Base-by-base conservation (phyloP, 805 yeast species). In the Candida verbasci region DNA sequence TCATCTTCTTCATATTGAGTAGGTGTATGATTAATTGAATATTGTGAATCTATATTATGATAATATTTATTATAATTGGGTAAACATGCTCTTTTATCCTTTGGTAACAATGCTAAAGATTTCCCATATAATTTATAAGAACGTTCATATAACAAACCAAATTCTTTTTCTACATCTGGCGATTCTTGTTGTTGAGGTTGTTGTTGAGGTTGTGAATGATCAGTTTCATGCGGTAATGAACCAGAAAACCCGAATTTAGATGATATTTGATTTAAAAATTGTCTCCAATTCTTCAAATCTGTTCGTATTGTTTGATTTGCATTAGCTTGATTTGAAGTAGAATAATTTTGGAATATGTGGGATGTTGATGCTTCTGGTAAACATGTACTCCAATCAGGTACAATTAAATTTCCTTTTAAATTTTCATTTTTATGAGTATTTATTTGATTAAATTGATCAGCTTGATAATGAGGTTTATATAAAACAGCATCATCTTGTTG, bases 391-490 rank as follows among this genome's bases (percentile, higher is more conserved):
- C 73, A 67, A 34, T 55, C 56, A 9, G 73, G 73, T 9, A 67
- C 72, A 35, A 67, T 62, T 9, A 57, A 44, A 43, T 67, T 67
- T 34, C 63, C 70, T 25, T 42, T 44, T 26, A 67, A 45, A 48
- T 67, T 65, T 42, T 67, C 72, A 47, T 66, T 67, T 41, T 62
- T 65, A 47, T 65, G 73, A 6, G 71, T 67, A 43, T 67, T 64
- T 42, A 67, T 65, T 40, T 64, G 56, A 38, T 50, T 55, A 50
- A 67, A 67, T 39, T 67, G 65, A 22, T 55, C 47, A 6, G 70
- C 53, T 34, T 63, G 56, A 34, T 59, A 56, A 38, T 67, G 73
- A 5, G 72, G 67, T 41, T 65, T 65, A 46, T 66, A 67, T 38
- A 67, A 53, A 3, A 67, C 72, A 0, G 73, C 73, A 43, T 67